Conservation (phyloP, 208 protist genomes). For the Blechomonas ayalai region DNA sequence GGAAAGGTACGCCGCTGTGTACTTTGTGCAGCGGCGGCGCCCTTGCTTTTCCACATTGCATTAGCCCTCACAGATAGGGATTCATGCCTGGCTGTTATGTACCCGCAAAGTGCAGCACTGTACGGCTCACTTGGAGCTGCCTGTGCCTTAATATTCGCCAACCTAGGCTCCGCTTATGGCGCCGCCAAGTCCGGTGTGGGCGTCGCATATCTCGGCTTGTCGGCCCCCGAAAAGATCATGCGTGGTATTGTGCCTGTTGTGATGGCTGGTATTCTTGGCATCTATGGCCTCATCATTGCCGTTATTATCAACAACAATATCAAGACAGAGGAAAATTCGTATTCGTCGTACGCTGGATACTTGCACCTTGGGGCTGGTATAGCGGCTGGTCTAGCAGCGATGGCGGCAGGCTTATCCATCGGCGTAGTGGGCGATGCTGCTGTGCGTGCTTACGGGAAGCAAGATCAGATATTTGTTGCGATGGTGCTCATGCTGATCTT, state of each 20-base stretch:
- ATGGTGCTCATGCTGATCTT: constrained; percentile 99
- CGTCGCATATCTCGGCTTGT: constrained; percentile 96
- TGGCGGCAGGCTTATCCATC: constrained; percentile 98
- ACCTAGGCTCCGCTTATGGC: constrained; percentile 98
- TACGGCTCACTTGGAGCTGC: constrained; percentile 73
- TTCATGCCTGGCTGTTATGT: constrained; percentile 64
- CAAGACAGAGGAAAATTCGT: constrained; percentile 58
- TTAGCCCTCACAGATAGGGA: background rate
- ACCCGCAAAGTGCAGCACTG: constrained; percentile 75
- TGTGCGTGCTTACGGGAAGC: constrained; percentile 85
- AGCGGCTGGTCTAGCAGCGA: constrained; percentile 90
- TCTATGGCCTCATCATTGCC: constrained; percentile 99
- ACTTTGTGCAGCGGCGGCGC: background rate
- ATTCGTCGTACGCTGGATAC: constrained; percentile 86
- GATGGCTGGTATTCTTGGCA: constrained; percentile 97
- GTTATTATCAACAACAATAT: constrained; percentile 97
- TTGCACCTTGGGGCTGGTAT: constrained; percentile 96
- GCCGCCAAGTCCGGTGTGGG: constrained; percentile 97
- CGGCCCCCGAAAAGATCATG: constrained; percentile 95
- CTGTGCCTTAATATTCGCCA: constrained; percentile 81
- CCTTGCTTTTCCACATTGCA: background rate
- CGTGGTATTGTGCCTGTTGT: constrained; percentile 90
- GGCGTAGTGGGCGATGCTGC: constrained; percentile 98
- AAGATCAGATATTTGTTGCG: constrained; percentile 98
- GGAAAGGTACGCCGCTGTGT: background rate